Percentiles rank a stretch among this genome's conserved stretches.
phyloP scores from a whole-genome alignment of 2,329 filamentous ascomycete species.

The Penicillium decumbens region DNA sequence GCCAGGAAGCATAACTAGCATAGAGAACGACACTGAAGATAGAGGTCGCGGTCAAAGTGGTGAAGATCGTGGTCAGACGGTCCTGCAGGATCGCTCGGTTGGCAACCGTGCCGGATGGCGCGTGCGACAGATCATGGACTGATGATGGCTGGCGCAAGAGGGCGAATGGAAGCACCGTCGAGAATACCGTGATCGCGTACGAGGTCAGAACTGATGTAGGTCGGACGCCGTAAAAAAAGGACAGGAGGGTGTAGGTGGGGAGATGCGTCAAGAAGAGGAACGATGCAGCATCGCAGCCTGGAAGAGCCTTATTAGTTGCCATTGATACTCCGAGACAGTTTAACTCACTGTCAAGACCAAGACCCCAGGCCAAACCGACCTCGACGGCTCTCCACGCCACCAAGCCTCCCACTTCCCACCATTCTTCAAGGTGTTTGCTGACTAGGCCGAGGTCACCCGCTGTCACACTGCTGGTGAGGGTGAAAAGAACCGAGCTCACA shows the following conservation, averaged over 20 bases:
- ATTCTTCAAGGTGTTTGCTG: slow-evolving; percentile 59
- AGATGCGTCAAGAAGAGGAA: slow-evolving; percentile 67
- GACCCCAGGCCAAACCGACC: slow-evolving; percentile 64
- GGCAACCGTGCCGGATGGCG: slow-evolving; percentile 44
- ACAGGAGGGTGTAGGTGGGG: slow-evolving; percentile 70
- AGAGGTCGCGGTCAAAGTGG: slow-evolving; percentile 62
- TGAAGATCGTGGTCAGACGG: slow-evolving; percentile 58
- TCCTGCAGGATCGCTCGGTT: slow-evolving; percentile 65
- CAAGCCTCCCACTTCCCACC: slow-evolving; percentile 56
- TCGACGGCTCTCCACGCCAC: slow-evolving; percentile 59
- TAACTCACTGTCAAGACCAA: slow-evolving; percentile 59
- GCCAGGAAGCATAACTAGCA: slow-evolving; percentile 62
- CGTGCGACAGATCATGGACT: slow-evolving; percentile 55
- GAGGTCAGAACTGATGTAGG: slow-evolving; percentile 57
- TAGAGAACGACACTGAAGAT: slow-evolving; percentile 74
- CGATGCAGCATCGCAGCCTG: slow-evolving; percentile 62
- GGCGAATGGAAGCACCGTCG: slow-evolving; percentile 68
- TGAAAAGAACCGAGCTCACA: slow-evolving; percentile 62
- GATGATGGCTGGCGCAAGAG: slow-evolving; percentile 65
- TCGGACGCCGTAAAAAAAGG: slow-evolving; percentile 70
- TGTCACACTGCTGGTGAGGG: slow-evolving; percentile 56
- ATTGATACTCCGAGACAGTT: background rate
- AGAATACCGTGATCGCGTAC: slow-evolving; percentile 63
- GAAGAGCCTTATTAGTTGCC: background rate
- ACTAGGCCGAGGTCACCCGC: slow-evolving; percentile 63